Evolutionary conservation across 495 filamentous ascomycete genomes (phyloP).

Genomic region (Astrothelium macrocarpum): DNA sequence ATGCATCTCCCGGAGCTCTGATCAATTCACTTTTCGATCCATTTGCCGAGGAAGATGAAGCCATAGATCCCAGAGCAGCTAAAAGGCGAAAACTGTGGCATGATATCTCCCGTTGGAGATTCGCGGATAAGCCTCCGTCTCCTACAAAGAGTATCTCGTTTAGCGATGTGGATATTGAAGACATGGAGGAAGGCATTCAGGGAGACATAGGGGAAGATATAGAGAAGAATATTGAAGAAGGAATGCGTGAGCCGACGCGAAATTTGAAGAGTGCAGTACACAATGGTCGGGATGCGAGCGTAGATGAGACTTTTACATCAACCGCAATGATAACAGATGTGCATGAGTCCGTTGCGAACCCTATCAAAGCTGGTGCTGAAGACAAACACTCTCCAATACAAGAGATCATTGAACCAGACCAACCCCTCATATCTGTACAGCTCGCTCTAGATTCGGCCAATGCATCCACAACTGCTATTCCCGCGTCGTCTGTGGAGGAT

Average conservation of each 20-base stretch:
- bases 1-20: conserved; percentile 50
- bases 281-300: neutral
- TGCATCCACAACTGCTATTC: neutral
- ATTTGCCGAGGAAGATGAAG: conserved; percentile 61
- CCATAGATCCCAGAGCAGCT: conserved; percentile 50
- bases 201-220: neutral
- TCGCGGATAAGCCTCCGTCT: conserved; percentile 55
- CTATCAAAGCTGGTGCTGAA: neutral
- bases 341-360: neutral
- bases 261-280: neutral
- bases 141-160: conserved; percentile 38
- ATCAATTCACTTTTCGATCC: conserved; percentile 53
- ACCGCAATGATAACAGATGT: neutral
- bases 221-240: neutral
- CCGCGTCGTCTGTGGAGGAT: neutral
- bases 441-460: neutral
- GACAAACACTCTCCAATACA: too few relatives aligned
- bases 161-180: conserved; percentile 3
- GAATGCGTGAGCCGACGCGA: too few relatives aligned
- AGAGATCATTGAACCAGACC: neutral
- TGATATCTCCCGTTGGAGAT: conserved; percentile 58
- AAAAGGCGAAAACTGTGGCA: conserved; percentile 49
- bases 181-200: neutral
- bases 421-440: neutral
- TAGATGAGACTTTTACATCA: neutral